phyloP scores from a whole-genome alignment of 106 monocot genomes.

The Dendrobium huoshanense region DNA sequence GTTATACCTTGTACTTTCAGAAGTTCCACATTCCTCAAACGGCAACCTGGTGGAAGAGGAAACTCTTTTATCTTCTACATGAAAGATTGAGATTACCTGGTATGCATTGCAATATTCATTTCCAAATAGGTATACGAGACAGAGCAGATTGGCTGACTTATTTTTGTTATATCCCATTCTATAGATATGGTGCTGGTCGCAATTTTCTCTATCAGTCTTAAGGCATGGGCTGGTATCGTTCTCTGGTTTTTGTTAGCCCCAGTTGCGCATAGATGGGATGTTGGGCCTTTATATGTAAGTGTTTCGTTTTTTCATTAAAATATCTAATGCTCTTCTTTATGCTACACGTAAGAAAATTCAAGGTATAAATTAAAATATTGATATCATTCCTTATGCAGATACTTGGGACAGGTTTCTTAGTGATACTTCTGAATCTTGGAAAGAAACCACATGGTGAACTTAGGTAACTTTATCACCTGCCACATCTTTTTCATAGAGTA shows the following conservation, averaged over 20 bases:
- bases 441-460: conserved; percentile 81
- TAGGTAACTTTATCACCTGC: conserved; percentile 29
- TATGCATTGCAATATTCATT: conserved; percentile 13
- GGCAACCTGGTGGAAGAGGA: conserved; percentile 63
- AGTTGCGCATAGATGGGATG: conserved; percentile 70
- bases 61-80: conserved; percentile 61
- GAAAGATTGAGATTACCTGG: conserved; percentile 85
- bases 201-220: conserved; percentile 78
- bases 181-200: conserved; percentile 86
- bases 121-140: background rate
- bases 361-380: background rate
- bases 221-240: conserved; percentile 61
- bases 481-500: background rate
- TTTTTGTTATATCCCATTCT: conserved; percentile 18
- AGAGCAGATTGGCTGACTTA: conserved; percentile 14
- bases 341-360: background rate
- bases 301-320: background rate
- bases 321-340: background rate
- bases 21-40: conserved; percentile 78
- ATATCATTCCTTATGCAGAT: conserved; percentile 40
- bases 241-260: conserved; percentile 89
- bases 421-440: conserved; percentile 92
- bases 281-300: conserved; percentile 92
- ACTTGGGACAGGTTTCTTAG: conserved; percentile 72
- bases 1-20: conserved; percentile 25